These are phyloP conservation scores for Logfia minima DNA, from an alignment of 129 eudicot species.

Conservation along the genomic window DNA sequence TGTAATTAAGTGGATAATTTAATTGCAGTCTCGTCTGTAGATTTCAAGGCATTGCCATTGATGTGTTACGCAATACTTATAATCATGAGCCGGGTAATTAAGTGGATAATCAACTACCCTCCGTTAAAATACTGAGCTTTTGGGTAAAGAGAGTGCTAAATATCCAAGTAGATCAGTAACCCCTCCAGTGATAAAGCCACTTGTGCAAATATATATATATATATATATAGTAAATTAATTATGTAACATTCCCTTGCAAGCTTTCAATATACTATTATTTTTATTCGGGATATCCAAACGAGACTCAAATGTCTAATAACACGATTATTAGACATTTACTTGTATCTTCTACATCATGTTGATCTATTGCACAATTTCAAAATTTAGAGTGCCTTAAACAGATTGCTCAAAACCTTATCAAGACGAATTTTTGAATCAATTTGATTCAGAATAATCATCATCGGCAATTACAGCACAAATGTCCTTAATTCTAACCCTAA, in stretches of 20 bases:
- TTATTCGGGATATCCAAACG: background rate
- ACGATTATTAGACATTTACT: background rate
- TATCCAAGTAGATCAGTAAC: too few relatives aligned
- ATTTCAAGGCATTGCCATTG: background rate
- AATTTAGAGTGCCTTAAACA: background rate
- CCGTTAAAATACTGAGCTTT: too few relatives aligned
- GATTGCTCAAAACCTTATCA: slow-evolving; percentile 10
- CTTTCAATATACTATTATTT: background rate
- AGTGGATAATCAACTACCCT: too few relatives aligned
- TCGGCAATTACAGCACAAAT: slow-evolving; percentile 14
- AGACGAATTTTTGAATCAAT: background rate
- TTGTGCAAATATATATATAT: too few relatives aligned
- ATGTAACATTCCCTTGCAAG: background rate
- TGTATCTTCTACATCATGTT: background rate
- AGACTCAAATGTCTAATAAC: too few relatives aligned
- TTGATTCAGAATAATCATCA: background rate
- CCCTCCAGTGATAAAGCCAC: too few relatives aligned
- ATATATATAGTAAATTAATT: too few relatives aligned
- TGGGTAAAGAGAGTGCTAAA: too few relatives aligned
- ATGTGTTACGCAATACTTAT: background rate
- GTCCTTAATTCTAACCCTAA: background rate
- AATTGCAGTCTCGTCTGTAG: background rate
- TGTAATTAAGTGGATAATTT: background rate
- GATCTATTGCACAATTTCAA: background rate
- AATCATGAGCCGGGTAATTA: too few relatives aligned